Percentiles rank a stretch among this genome's conserved stretches.
These are phyloP conservation scores for Phytopythium boreale DNA, from an alignment of 352 stramenopile genomes.

Conservation along the genomic window DNA sequence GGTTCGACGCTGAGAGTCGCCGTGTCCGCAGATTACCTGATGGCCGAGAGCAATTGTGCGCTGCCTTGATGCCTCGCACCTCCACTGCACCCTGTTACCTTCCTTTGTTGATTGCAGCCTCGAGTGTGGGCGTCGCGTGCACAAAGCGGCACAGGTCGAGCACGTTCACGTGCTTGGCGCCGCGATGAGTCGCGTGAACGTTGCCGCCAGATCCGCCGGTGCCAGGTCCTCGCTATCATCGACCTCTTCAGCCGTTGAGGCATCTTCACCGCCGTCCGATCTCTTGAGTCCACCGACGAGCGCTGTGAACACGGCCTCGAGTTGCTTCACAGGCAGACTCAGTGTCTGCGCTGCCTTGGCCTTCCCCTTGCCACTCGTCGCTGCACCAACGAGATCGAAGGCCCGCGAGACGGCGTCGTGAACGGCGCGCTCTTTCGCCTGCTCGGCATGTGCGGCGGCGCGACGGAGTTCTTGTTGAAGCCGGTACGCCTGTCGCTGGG, in stretches of 20 bases:
- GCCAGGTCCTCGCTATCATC: background rate
- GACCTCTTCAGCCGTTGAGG: background rate
- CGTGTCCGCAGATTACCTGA: too few relatives aligned
- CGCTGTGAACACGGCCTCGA: constrained; percentile 38
- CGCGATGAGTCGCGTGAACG: constrained; percentile 39
- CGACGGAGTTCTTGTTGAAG: constrained; percentile 48
- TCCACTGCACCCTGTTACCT: too few relatives aligned
- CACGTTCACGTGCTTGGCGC: constrained; percentile 51
- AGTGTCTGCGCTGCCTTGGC: constrained; percentile 21
- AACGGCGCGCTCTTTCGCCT: constrained; percentile 38
- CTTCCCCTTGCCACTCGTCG: constrained; percentile 12
- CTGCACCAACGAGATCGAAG: constrained; percentile 32
- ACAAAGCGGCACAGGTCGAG: constrained; percentile 60
- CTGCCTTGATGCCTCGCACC: too few relatives aligned
- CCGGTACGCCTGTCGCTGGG: constrained; percentile 46
- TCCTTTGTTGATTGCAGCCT: background rate
- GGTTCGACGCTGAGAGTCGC: too few relatives aligned
- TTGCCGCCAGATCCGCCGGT: background rate
- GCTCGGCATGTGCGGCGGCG: constrained; percentile 38
- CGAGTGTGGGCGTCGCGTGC: constrained; percentile 28
- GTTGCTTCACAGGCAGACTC: constrained; percentile 37
- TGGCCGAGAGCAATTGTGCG: too few relatives aligned
- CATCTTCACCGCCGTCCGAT: background rate
- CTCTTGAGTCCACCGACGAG: constrained; percentile 8
- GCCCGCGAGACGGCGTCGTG: constrained; percentile 41